These are phyloP conservation scores for Penicillium pulvis DNA, from an alignment of 495 filamentous ascomycete genomes.

Conservation along the genomic window DNA sequence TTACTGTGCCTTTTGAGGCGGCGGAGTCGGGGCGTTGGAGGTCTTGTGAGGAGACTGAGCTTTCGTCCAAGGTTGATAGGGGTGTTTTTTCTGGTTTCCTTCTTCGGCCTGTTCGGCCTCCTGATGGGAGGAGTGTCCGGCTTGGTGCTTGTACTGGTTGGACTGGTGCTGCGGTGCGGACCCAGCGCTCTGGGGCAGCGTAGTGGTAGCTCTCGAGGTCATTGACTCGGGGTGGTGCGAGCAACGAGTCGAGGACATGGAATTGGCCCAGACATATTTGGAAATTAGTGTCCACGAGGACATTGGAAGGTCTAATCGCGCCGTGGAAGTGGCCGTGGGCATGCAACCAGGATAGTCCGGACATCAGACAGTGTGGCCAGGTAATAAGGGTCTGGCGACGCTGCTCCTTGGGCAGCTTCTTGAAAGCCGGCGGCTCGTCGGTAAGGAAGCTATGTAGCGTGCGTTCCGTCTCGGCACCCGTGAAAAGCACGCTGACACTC, in stretches of 20 bases:
- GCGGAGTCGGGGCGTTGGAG: constrained; percentile 35
- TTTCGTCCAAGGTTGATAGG: constrained; percentile 27
- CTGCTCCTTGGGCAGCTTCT: constrained; percentile 70
- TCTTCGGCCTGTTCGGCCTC: constrained; percentile 48
- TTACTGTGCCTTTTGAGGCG: constrained; percentile 43
- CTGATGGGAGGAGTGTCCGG: constrained; percentile 42
- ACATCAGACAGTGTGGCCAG: constrained; percentile 86
- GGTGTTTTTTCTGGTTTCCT: constrained; percentile 26
- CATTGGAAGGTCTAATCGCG: constrained; percentile 81
- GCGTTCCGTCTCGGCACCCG: constrained; percentile 66
- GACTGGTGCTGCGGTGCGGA: constrained; percentile 32
- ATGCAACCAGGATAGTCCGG: constrained; percentile 78
- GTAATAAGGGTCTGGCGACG: constrained; percentile 69
- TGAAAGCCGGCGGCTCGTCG: constrained; percentile 65
- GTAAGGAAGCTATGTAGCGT: constrained; percentile 78
- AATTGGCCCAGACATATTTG: constrained; percentile 75
- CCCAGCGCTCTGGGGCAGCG: constrained; percentile 79
- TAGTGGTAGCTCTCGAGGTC: constrained; percentile 89
- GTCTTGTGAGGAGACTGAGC: constrained; percentile 24
- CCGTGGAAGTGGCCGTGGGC: constrained; percentile 70
- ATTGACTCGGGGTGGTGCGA: constrained; percentile 51
- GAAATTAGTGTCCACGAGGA: constrained; percentile 72
- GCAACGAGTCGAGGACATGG: constrained; percentile 61
- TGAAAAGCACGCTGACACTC: constrained; percentile 74
- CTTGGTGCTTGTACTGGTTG: constrained; percentile 5